Conservation (phyloP, 192 early-diverging fungal genomes). For the Umbelopsis isabellina region DNA sequence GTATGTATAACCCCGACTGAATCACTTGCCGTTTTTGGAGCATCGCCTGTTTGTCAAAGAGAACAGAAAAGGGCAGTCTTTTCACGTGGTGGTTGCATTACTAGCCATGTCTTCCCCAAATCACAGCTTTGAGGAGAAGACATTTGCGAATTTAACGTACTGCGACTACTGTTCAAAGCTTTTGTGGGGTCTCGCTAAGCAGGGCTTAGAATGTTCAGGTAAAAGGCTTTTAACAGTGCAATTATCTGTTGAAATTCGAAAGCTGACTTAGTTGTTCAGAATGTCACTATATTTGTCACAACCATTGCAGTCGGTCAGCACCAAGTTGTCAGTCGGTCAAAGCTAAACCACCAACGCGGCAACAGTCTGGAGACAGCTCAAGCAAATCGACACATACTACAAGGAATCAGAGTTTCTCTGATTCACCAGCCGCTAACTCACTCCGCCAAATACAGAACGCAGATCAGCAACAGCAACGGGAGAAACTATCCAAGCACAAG, state of each 20-base stretch:
- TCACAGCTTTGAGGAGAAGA: slow-evolving; percentile 62
- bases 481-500: not conserved
- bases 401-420: not conserved
- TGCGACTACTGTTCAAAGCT: slow-evolving; percentile 71
- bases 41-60: slow-evolving; percentile 3
- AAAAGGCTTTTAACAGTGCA: not conserved
- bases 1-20: not conserved
- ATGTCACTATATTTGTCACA: slow-evolving; percentile 54
- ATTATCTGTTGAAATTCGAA: not conserved
- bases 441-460: slow-evolving; percentile 16
- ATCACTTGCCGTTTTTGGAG: slow-evolving; percentile 10
- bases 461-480: slow-evolving; percentile 9
- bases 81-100: not conserved
- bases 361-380: not conserved
- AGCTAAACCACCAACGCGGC: slow-evolving; percentile 14
- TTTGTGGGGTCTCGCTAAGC: slow-evolving; percentile 73
- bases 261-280: slow-evolving; percentile 13
- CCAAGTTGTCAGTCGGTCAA: slow-evolving; percentile 27
- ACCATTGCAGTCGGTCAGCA: slow-evolving; percentile 36
- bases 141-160: slow-evolving; percentile 65
- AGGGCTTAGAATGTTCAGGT: slow-evolving; percentile 67
- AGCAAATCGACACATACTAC: not conserved
- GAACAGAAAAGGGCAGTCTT: slow-evolving; percentile 6
- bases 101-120: slow-evolving; percentile 21
- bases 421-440: slow-evolving; percentile 22